Conservation (phyloP, 305 asterid genomes). For the Rubia balearica region DNA sequence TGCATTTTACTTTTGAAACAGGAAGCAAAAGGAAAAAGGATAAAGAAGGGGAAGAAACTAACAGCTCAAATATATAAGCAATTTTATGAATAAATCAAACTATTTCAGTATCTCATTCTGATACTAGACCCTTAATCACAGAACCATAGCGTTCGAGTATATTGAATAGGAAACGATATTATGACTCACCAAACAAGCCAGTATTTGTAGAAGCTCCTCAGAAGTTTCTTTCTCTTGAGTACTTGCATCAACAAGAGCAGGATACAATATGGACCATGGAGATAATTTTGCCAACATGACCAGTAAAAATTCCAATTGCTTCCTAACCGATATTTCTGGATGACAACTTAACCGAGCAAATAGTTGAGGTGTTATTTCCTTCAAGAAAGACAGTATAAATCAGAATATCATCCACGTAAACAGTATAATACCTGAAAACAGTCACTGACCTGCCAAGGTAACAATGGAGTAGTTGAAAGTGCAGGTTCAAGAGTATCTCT, state of each 20-base stretch:
- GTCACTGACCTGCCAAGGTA: slow-evolving; percentile 90
- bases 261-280: slow-evolving; percentile 94
- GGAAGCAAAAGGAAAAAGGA: not conserved
- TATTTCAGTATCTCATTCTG: not conserved
- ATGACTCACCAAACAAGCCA: slow-evolving; percentile 70
- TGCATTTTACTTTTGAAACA: not conserved
- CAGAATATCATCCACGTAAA: slow-evolving; percentile 27
- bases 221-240: slow-evolving; percentile 77
- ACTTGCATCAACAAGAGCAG: slow-evolving; percentile 94
- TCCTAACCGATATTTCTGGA: slow-evolving; percentile 81
- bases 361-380: slow-evolving; percentile 95
- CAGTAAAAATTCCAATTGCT: slow-evolving; percentile 73
- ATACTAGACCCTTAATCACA: not conserved
- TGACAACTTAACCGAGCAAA: slow-evolving; percentile 96
- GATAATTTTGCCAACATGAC: slow-evolving; percentile 84
- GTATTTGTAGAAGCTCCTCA: slow-evolving; percentile 83
- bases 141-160: not conserved
- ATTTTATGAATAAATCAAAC: not conserved
- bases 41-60: not conserved
- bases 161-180: not conserved
- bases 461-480: slow-evolving; percentile 78
- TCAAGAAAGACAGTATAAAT: slow-evolving; percentile 34
- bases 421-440: slow-evolving; percentile 20
- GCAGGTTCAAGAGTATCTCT: slow-evolving; percentile 76
- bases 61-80: not conserved